phyloP scores from a whole-genome alignment of 331 rosid species.

The Acacia concinna region DNA sequence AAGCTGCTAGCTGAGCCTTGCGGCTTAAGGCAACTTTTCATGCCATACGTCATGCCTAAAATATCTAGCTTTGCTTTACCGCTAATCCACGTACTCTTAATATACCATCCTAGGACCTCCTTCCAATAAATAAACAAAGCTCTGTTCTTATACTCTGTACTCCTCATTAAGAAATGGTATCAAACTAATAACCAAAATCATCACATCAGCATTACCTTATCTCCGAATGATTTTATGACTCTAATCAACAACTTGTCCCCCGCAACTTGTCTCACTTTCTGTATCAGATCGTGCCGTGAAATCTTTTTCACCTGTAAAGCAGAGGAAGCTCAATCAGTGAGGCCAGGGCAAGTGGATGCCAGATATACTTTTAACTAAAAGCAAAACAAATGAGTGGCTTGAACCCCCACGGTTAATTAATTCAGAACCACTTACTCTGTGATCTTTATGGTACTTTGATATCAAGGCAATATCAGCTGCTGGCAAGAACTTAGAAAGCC shows the following conservation, averaged over 20 bases:
- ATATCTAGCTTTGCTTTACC: background rate
- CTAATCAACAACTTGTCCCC: constrained; percentile 70
- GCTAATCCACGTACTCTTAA: background rate
- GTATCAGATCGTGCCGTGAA: constrained; percentile 60
- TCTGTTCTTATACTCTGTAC: background rate
- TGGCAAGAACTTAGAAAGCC: constrained; percentile 66
- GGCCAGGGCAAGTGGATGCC: background rate
- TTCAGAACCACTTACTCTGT: constrained; percentile 48
- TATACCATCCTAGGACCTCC: background rate
- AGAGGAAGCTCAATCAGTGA: constrained; percentile 12
- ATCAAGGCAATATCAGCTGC: constrained; percentile 44
- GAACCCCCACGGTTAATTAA: background rate
- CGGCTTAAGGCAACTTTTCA: constrained; percentile 1
- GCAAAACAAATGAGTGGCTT: background rate
- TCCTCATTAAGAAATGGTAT: background rate
- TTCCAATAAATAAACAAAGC: background rate
- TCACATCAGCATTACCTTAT: constrained; percentile 42
- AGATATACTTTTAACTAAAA: background rate
- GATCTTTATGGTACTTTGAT: constrained; percentile 55
- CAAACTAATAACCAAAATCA: background rate
- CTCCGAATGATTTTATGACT: constrained; percentile 64
- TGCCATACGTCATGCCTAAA: background rate
- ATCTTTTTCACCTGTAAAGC: constrained; percentile 57
- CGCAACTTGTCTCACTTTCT: constrained; percentile 60
- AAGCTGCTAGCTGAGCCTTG: background rate